A percentile compares a stretch with the other conserved stretches of the same genome.
Evolutionary conservation across 2,329 filamentous ascomycete species (phyloP).

Genomic region (Cladophialophora bantiana): DNA sequence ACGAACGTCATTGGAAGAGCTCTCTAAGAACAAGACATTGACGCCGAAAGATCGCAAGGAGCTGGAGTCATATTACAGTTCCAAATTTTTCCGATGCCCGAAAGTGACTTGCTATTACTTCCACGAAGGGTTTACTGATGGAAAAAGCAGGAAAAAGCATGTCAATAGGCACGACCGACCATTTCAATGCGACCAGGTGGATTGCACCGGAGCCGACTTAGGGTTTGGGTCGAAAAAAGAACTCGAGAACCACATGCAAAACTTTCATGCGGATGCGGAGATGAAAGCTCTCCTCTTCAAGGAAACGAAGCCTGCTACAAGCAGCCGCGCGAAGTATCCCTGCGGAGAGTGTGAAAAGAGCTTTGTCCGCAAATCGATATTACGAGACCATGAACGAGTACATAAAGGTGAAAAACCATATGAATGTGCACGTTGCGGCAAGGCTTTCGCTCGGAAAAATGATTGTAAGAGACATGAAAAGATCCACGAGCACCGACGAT

Average conservation of each 20-base stretch:
- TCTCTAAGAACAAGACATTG: neutral
- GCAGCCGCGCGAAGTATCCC: slow-evolving; percentile 30
- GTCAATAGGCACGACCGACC: slow-evolving; percentile 45
- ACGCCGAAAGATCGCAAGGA: neutral
- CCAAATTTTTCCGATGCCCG: slow-evolving; percentile 52
- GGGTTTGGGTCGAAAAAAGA: slow-evolving; percentile 54
- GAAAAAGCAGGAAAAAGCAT: slow-evolving; percentile 47
- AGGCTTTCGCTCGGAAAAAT: slow-evolving; percentile 46
- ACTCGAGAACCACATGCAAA: slow-evolving; percentile 45
- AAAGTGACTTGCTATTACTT: slow-evolving; percentile 54
- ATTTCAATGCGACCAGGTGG: neutral
- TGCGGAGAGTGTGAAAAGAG: neutral
- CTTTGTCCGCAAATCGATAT: neutral
- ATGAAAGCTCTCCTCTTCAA: slow-evolving; percentile 37
- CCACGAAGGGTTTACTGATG: slow-evolving; percentile 50
- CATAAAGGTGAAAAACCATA: slow-evolving; percentile 48
- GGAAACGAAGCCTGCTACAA: slow-evolving; percentile 14
- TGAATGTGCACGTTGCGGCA: slow-evolving; percentile 44
- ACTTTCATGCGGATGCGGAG: slow-evolving; percentile 42
- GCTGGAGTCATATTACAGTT: slow-evolving; percentile 48
- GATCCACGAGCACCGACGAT: slow-evolving; percentile 27
- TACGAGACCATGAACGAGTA: slow-evolving; percentile 31
- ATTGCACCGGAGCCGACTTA: neutral
- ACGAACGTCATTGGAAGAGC: neutral
- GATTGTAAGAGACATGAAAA: slow-evolving; percentile 48